phyloP scores from a whole-genome alignment of 345 rosid genomes.

The Reutealis trisperma region DNA sequence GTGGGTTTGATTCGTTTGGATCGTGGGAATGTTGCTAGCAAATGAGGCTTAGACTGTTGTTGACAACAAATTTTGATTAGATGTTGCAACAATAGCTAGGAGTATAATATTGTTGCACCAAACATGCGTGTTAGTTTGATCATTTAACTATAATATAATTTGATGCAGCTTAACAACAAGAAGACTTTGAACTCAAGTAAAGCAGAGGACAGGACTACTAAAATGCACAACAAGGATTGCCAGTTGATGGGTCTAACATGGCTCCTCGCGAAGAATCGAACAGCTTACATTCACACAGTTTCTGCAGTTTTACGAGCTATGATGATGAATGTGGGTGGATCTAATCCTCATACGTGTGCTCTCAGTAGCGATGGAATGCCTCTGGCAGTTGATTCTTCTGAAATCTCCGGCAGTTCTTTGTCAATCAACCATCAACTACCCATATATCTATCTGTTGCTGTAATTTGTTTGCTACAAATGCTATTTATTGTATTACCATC shows the following conservation, averaged over 20 bases:
- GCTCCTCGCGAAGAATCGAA: slow-evolving; percentile 81
- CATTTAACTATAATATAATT: background rate
- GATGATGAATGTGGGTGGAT: slow-evolving; percentile 52
- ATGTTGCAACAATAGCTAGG: slow-evolving; percentile 30
- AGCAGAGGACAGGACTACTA: slow-evolving; percentile 62
- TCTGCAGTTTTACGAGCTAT: slow-evolving; percentile 78
- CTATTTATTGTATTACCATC: slow-evolving; percentile 20
- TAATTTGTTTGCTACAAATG: slow-evolving; percentile 19
- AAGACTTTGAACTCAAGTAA: slow-evolving; percentile 58
- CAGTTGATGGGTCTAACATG: slow-evolving; percentile 93
- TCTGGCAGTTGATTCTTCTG: slow-evolving; percentile 76
- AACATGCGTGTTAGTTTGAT: background rate
- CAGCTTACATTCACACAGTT: slow-evolving; percentile 77
- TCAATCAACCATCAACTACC: slow-evolving; percentile 20
- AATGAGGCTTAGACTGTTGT: slow-evolving; percentile 17
- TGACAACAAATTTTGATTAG: slow-evolving; percentile 18
- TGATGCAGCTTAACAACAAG: slow-evolving; percentile 60
- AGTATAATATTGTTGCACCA: background rate
- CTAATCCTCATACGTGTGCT: slow-evolving; percentile 69
- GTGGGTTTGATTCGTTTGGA: background rate
- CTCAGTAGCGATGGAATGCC: slow-evolving; percentile 86
- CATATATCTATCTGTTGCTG: background rate
- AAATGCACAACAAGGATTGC: slow-evolving; percentile 88
- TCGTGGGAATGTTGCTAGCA: slow-evolving; percentile 3
- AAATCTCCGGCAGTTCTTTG: slow-evolving; percentile 48